phyloP scores from a whole-genome alignment of 352 stramenopile genomes.

The Pythium guiyangense region DNA sequence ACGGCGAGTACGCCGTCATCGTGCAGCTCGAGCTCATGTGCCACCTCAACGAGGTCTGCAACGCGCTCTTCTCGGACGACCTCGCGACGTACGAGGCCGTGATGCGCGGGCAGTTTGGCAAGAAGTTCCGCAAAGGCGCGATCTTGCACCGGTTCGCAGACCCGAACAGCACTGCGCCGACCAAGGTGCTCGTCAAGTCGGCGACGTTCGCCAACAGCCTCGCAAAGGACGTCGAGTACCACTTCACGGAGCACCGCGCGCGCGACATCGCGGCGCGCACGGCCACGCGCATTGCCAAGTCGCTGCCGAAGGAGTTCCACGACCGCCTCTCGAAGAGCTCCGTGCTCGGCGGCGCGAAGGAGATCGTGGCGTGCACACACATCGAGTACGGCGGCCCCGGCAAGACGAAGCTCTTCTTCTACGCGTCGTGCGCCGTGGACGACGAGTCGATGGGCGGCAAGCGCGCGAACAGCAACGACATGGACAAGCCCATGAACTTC shows the following conservation, averaged over 20 bases:
- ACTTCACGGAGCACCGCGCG: conserved; percentile 8
- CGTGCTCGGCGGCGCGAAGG: conserved; percentile 25
- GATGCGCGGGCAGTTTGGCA: conserved; percentile 43
- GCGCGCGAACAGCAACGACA: conserved; percentile 1
- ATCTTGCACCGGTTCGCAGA: conserved; percentile 32
- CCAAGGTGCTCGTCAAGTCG: conserved; percentile 22
- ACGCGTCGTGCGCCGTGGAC: conserved; percentile 24
- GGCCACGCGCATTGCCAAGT: conserved; percentile 55
- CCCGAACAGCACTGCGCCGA: conserved; percentile 19
- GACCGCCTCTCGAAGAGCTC: conserved; percentile 25
- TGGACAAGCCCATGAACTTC: conserved; percentile 23
- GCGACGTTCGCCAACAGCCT: conserved; percentile 26
- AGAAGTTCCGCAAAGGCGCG: conserved; percentile 39
- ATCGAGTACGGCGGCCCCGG: conserved; percentile 14
- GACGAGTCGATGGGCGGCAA: conserved; percentile 11
- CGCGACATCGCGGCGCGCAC: conserved; percentile 17
- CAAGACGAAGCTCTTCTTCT: conserved; percentile 25
- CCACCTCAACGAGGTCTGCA: conserved; percentile 63
- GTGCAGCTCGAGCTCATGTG: conserved; percentile 47
- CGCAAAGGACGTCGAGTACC: conserved; percentile 23
- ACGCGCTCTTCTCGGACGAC: conserved; percentile 39
- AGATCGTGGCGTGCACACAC: conserved; percentile 24
- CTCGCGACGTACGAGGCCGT: conserved; percentile 35
- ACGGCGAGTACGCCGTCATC: conserved; percentile 26
- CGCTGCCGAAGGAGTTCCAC: conserved; percentile 58